These are phyloP conservation scores for Sporothrix schenckii DNA, from an alignment of 2,329 filamentous ascomycete species.

Conservation along the genomic window DNA sequence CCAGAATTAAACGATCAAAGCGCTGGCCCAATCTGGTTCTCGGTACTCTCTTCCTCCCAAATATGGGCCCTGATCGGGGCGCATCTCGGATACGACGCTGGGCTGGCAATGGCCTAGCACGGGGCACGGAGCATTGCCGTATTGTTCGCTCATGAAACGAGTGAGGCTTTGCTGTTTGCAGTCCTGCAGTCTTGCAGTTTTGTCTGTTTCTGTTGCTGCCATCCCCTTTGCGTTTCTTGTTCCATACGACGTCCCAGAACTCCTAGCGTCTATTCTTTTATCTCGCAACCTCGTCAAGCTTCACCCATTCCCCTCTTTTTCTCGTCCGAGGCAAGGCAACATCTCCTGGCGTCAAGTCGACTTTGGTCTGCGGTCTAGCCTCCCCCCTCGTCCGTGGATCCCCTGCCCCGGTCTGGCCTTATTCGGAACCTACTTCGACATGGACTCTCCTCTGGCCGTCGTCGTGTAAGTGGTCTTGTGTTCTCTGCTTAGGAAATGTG, in stretches of 20 bases:
- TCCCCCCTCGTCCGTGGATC: neutral
- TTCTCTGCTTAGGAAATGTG: neutral
- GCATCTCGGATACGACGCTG: constrained; percentile 23
- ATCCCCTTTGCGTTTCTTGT: neutral
- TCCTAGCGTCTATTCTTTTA: neutral
- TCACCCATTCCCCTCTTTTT: neutral
- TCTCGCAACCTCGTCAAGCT: neutral
- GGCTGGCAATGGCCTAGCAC: neutral
- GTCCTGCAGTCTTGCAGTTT: too few species aligned
- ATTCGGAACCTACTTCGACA: neutral
- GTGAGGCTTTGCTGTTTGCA: constrained; percentile 21
- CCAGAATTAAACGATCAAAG: neutral
- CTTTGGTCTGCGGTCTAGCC: neutral
- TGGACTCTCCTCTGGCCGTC: neutral
- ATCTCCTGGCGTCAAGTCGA: constrained; percentile 17
- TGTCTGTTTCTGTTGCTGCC: neutral
- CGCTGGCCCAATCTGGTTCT: neutral
- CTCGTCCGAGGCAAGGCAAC: neutral
- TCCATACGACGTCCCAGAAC: neutral
- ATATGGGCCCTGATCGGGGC: constrained; percentile 9
- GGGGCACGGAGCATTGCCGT: constrained; percentile 19
- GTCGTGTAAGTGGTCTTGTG: constrained; percentile 12
- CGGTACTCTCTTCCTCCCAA: neutral
- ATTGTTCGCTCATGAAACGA: constrained; percentile 23
- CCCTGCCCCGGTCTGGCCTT: neutral